A percentile compares a stretch with the other conserved stretches of the same genome.
phyloP scores from a whole-genome alignment of 345 rosid genomes.

The Sonneratia caseolaris region DNA sequence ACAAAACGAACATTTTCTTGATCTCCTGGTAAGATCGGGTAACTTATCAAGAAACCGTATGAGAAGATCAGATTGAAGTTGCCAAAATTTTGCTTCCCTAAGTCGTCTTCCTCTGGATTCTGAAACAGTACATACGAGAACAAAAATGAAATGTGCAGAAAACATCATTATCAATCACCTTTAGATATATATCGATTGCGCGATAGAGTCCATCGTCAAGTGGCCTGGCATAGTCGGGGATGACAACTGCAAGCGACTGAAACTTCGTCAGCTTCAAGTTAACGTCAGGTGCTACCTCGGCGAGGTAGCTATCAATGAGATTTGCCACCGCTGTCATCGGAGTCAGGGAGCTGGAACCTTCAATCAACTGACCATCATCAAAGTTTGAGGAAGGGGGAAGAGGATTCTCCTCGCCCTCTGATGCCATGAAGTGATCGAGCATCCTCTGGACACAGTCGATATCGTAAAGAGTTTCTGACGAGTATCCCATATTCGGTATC shows the following conservation, averaged over 20 bases:
- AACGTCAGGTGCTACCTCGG: conserved; percentile 90
- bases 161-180: conserved; percentile 29
- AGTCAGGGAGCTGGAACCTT: conserved; percentile 39
- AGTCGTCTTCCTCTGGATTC: neutral
- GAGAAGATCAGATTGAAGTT: neutral
- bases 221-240: conserved; percentile 74
- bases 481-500: conserved; percentile 66
- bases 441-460: conserved; percentile 75
- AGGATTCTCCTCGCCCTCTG: conserved; percentile 21
- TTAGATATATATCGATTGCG: conserved; percentile 75
- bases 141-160: neutral
- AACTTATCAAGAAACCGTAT: neutral
- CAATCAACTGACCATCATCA: conserved; percentile 30
- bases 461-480: conserved; percentile 70
- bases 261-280: conserved; percentile 66
- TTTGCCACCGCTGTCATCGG: conserved; percentile 62
- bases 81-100: neutral
- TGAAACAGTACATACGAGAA: neutral
- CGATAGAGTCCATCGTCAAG: conserved; percentile 83
- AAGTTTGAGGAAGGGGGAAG: conserved; percentile 16
- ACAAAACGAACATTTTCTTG: neutral
- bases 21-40: neutral
- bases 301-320: conserved; percentile 68
- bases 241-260: conserved; percentile 50
- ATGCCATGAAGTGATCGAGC: conserved; percentile 62